phyloP scores from a whole-genome alignment of 805 yeast genomes.

The Candida silvatica region DNA sequence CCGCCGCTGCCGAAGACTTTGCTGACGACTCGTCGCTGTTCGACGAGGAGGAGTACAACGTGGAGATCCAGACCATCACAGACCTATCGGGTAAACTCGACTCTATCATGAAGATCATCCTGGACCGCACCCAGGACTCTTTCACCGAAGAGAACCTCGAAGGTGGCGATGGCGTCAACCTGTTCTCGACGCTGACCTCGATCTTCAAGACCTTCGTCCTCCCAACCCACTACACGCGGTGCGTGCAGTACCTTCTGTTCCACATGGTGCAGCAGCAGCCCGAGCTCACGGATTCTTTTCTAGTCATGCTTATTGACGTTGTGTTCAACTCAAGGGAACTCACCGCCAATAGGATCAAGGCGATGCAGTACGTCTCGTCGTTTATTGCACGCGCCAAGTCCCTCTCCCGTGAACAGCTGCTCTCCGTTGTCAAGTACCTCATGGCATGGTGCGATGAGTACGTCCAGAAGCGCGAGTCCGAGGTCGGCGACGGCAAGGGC shows the following conservation, averaged over 20 bases:
- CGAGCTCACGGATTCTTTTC: conserved; percentile 76
- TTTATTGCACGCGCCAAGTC: conserved; percentile 81
- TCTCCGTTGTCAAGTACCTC: conserved; percentile 74
- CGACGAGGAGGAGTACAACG: conserved; percentile 37
- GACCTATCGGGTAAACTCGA: conserved; percentile 66
- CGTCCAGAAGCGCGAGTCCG: conserved; percentile 77
- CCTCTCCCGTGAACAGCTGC: conserved; percentile 61
- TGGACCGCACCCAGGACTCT: conserved; percentile 38
- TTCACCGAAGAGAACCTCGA: conserved; percentile 44
- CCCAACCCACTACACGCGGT: conserved; percentile 87
- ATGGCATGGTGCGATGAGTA: conserved; percentile 79
- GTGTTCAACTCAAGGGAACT: conserved; percentile 66
- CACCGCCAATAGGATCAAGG: conserved; percentile 71
- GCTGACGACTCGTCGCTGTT: conserved; percentile 10
- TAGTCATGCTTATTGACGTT: conserved; percentile 74
- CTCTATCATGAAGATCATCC: conserved; percentile 48
- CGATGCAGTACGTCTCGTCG: conserved; percentile 87
- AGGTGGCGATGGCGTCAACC: conserved; percentile 54
- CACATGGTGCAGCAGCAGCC: conserved; percentile 73
- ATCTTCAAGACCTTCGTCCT: conserved; percentile 74
- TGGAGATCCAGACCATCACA: conserved; percentile 39
- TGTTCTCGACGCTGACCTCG: conserved; percentile 68
- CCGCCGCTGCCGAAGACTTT: conserved; percentile 28
- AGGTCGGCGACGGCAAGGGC: conserved; percentile 31
- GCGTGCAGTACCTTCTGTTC: conserved; percentile 79